Conservation (phyloP, 306 rosid species). For the Casuarina cunninghamiana region DNA sequence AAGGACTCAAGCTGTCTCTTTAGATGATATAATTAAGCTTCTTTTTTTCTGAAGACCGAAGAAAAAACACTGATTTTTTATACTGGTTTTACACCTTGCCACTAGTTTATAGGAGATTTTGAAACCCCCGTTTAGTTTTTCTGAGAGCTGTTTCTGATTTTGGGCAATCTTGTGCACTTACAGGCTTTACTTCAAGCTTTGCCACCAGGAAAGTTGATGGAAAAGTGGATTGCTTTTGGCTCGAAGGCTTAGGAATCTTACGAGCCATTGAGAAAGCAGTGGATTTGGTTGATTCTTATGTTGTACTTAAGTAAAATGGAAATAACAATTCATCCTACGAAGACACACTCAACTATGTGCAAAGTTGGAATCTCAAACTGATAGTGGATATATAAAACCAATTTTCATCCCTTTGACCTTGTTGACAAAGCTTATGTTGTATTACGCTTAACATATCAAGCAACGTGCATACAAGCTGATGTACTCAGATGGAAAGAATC, state of each 20-base stretch:
- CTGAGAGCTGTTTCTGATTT: no score
- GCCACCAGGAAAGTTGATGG: neutral
- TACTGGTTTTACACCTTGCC: no score
- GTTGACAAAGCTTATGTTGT: neutral
- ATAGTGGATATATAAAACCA: conserved; percentile 25
- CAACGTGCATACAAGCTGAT: conserved; percentile 9
- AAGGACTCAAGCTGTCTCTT: no score
- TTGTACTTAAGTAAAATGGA: conserved; percentile 1
- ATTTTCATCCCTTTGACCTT: conserved; percentile 21
- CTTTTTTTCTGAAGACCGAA: no score
- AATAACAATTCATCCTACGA: conserved; percentile 7
- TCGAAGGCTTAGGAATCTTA: neutral
- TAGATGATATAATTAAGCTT: no score
- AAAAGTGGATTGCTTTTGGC: neutral
- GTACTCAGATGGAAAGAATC: neutral
- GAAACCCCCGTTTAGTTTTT: no score
- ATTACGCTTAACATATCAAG: conserved; percentile 9
- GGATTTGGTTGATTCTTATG: neutral
- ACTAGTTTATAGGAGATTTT: no score
- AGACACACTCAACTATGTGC: conserved; percentile 10
- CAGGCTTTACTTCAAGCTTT: no score
- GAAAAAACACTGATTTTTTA: no score
- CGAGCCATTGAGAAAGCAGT: neutral
- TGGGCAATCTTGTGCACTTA: no score
- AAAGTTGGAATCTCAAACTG: conserved; percentile 22